These are phyloP conservation scores for Microsporum ferrugineum DNA, from an alignment of 2,329 filamentous ascomycete genomes.

Conservation along the genomic window DNA sequence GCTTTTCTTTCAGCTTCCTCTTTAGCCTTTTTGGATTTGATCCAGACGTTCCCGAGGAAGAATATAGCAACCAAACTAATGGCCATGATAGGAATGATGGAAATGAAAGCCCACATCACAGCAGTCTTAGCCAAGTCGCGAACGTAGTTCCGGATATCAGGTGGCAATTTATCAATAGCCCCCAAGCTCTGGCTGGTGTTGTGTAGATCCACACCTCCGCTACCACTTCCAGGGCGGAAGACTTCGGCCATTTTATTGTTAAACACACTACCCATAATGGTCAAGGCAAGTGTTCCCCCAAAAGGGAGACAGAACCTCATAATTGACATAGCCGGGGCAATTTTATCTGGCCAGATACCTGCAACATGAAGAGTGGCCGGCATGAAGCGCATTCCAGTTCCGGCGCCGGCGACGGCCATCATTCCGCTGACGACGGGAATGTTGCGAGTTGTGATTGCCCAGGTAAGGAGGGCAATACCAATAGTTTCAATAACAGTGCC, in stretches of 20 bases:
- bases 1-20: constrained; percentile 11
- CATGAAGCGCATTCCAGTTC: constrained; percentile 56
- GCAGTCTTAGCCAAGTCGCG: constrained; percentile 41
- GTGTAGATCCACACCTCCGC: constrained; percentile 26
- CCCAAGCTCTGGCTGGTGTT: constrained; percentile 27
- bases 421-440: constrained; percentile 49
- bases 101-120: constrained; percentile 55
- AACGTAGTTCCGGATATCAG: constrained; percentile 28
- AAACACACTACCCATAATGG: constrained; percentile 58
- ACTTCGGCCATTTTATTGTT: constrained; percentile 43
- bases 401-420: constrained; percentile 53
- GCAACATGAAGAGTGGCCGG: constrained; percentile 52
- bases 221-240: constrained; percentile 18
- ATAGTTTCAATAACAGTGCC: constrained; percentile 47
- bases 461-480: constrained; percentile 48
- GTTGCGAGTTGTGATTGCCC: constrained; percentile 43
- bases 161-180: constrained; percentile 26
- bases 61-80: constrained; percentile 36
- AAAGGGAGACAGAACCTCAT: constrained; percentile 50
- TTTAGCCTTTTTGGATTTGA: constrained; percentile 25
- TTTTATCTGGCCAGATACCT: constrained; percentile 48
- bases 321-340: constrained; percentile 49
- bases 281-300: constrained; percentile 53
- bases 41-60: constrained; percentile 44
- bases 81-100: constrained; percentile 49